Evolutionary conservation across 2,329 filamentous ascomycete genomes (phyloP).

Genomic region (Xylariaceae sp.): DNA sequence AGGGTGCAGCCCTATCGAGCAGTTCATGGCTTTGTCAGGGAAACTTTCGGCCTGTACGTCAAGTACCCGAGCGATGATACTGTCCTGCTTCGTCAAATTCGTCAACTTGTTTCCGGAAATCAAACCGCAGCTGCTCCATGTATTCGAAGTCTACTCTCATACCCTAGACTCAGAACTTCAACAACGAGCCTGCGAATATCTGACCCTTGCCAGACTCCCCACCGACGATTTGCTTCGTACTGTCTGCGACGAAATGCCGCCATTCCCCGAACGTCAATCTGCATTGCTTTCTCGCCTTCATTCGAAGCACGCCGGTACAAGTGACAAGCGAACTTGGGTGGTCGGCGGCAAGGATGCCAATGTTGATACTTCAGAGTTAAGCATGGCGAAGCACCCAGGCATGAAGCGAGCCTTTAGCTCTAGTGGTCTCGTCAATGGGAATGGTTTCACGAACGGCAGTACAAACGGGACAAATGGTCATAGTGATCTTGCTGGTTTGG

Average conservation of each 20-base stretch:
- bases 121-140: conserved; percentile 86
- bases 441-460: conserved; percentile 39
- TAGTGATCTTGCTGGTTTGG: conserved; percentile 75
- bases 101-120: conserved; percentile 98
- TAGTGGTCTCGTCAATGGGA: conserved; percentile 47
- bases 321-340: conserved; percentile 95
- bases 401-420: conserved; percentile 82
- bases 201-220: conserved; percentile 77
- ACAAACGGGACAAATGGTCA: conserved; percentile 50
- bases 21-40: conserved; percentile 85
- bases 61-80: conserved; percentile 84
- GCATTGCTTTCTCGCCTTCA: conserved; percentile 88
- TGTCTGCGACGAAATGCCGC: conserved; percentile 97
- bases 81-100: conserved; percentile 96
- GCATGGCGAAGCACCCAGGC: conserved; percentile 73
- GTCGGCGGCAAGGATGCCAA: conserved; percentile 97
- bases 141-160: conserved; percentile 90
- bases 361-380: conserved; percentile 71
- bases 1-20: conserved; percentile 93
- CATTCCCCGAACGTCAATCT: conserved; percentile 91
- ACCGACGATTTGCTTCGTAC: conserved; percentile 90
- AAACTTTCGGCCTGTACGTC: conserved; percentile 89
- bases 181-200: conserved; percentile 92
- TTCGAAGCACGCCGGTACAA: conserved; percentile 88
- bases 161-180: conserved; percentile 93